A percentile compares a stretch with the other conserved stretches of the same genome.
phyloP scores from a whole-genome alignment of 2,329 filamentous ascomycete species.

The Pezicula neosporulosa region DNA sequence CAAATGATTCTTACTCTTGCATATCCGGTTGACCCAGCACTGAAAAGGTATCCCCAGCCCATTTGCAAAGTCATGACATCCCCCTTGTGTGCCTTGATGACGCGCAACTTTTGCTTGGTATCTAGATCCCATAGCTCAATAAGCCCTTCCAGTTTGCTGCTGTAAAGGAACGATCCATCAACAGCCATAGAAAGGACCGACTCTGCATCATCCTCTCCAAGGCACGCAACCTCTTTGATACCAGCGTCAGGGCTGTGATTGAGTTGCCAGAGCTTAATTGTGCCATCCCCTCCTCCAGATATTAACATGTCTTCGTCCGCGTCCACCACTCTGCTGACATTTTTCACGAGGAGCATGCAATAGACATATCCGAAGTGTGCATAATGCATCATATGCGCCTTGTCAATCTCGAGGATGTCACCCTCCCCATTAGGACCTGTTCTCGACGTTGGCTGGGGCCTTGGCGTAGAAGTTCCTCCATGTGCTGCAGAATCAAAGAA shows the following conservation, averaged over 20 bases:
- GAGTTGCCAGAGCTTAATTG: slow-evolving; percentile 89
- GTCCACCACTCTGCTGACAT: slow-evolving; percentile 62
- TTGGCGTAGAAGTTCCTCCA: slow-evolving; percentile 72
- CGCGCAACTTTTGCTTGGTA: slow-evolving; percentile 83
- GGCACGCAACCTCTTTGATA: slow-evolving; percentile 65
- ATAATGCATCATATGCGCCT: slow-evolving; percentile 78
- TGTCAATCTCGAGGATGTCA: slow-evolving; percentile 75
- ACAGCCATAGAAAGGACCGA: slow-evolving; percentile 76
- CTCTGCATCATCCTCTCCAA: slow-evolving; percentile 59
- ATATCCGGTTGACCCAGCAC: slow-evolving; percentile 83
- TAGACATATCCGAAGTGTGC: slow-evolving; percentile 96
- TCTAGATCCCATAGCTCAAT: slow-evolving; percentile 97
- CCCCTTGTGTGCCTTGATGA: slow-evolving; percentile 74
- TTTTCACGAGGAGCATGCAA: slow-evolving; percentile 84
- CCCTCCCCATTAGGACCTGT: slow-evolving; percentile 49
- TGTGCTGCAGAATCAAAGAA: slow-evolving; percentile 95
- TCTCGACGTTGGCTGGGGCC: slow-evolving; percentile 45
- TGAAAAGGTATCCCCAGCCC: slow-evolving; percentile 81
- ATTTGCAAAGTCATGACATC: slow-evolving; percentile 87
- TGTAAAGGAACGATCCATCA: slow-evolving; percentile 90
- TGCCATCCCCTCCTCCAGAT: slow-evolving; percentile 89
- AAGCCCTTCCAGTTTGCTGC: slow-evolving; percentile 80
- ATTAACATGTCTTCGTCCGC: slow-evolving; percentile 78
- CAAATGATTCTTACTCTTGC: slow-evolving; percentile 61
- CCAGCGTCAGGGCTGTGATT: slow-evolving; percentile 49